phyloP scores from a whole-genome alignment of 2,329 filamentous ascomycete species.

The Aspergillus udagawae region DNA sequence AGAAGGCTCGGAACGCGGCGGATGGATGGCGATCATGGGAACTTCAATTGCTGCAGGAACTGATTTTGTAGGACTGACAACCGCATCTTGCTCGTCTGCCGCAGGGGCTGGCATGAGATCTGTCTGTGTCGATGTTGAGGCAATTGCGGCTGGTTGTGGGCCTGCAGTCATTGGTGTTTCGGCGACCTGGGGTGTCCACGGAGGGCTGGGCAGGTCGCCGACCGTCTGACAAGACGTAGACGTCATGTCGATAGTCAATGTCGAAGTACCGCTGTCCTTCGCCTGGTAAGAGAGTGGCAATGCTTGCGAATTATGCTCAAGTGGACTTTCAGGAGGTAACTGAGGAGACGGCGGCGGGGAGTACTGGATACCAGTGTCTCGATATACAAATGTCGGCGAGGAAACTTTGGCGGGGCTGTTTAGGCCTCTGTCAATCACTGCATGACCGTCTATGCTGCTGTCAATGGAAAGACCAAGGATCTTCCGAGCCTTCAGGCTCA shows the following conservation, averaged over 20 bases:
- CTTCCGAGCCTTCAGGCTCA: constrained; percentile 41
- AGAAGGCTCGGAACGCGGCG: constrained; percentile 76
- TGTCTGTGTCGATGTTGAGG: constrained; percentile 34
- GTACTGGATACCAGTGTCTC: constrained; percentile 74
- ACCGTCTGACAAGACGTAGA: constrained; percentile 44
- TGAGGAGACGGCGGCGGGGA: constrained; percentile 74
- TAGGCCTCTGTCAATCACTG: constrained; percentile 17
- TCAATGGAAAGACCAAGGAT: constrained; percentile 43
- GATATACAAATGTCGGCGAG: constrained; percentile 53
- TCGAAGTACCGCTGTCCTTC: constrained; percentile 31
- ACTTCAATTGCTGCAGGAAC: constrained; percentile 48
- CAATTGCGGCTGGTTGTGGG: constrained; percentile 17
- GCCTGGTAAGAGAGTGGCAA: constrained; percentile 10
- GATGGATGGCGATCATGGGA: constrained; percentile 87
- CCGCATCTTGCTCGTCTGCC: constrained; percentile 12
- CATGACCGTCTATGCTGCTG: constrained; percentile 23
- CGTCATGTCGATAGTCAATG: constrained; percentile 32
- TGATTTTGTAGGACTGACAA: constrained; percentile 10
- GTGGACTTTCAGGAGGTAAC: constrained; percentile 9
- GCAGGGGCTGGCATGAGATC: constrained; percentile 17
- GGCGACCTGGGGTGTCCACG: constrained; percentile 30
- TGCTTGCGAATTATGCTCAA: not conserved
- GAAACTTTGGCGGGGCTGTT: constrained; percentile 50
- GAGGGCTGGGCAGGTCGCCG: constrained; percentile 33
- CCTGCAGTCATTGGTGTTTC: constrained; percentile 14